Conservation (phyloP, 805 yeast genomes). For the Candida ipomoeae region DNA sequence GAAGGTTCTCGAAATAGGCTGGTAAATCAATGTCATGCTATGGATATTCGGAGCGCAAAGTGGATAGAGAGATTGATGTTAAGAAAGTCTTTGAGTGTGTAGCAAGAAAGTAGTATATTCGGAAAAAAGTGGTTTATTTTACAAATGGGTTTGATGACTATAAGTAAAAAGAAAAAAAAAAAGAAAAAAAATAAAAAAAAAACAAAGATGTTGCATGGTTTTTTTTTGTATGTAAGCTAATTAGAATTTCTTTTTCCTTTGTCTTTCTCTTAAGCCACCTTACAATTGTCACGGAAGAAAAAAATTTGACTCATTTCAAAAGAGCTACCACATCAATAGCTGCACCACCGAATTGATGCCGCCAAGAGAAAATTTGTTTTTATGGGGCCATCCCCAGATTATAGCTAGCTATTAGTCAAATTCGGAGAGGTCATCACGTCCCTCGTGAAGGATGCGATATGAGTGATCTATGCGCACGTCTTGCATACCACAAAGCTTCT, state of each 20-base stretch:
- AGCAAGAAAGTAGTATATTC: neutral
- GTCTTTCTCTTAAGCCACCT: neutral
- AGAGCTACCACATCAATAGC: neutral
- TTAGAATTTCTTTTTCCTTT: conserved; percentile 15
- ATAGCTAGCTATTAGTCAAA: neutral
- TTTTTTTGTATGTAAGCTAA: conserved; percentile 9
- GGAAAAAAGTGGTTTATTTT: neutral
- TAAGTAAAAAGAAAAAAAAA: conserved; percentile 10
- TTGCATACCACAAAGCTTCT: neutral
- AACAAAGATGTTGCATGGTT: conserved; percentile 12
- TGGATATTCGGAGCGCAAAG: neutral
- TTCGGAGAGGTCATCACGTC: conserved; percentile 3
- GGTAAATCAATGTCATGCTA: conserved; percentile 30
- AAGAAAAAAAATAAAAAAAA: conserved; percentile 7
- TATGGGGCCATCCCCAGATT: too few relatives aligned
- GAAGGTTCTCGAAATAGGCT: conserved; percentile 29
- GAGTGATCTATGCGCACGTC: conserved; percentile 7
- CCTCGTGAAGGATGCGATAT: neutral
- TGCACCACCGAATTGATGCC: neutral
- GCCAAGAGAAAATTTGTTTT: neutral
- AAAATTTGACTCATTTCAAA: neutral
- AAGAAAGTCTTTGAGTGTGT: neutral
- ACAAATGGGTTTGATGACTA: conserved; percentile 3
- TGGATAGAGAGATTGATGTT: neutral
- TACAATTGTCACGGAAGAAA: neutral